Conservation (phyloP, 257 asterid genomes). For the Solanum commersonii region DNA sequence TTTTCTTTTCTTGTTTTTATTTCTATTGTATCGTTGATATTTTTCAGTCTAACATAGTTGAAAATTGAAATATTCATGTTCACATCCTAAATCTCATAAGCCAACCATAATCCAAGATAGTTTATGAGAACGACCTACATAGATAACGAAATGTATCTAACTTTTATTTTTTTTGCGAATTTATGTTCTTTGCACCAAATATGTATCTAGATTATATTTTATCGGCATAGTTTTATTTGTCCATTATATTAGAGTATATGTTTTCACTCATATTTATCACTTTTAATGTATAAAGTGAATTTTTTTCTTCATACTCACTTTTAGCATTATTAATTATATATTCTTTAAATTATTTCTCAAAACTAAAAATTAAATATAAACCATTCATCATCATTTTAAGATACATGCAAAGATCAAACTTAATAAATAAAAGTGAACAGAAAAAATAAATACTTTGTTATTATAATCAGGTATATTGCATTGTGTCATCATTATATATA, state of each 20-base stretch:
- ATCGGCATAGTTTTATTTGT: not conserved
- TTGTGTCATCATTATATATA: not conserved
- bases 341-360: too few relatives aligned
- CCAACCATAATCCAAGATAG: not conserved
- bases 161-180: not conserved
- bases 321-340: too few relatives aligned
- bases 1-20: not conserved
- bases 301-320: too few relatives aligned
- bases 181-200: not conserved
- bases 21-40: not conserved
- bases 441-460: not conserved
- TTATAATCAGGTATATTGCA: not conserved
- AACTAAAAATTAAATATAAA: too few relatives aligned
- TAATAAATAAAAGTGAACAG: too few relatives aligned
- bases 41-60: not conserved
- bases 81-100: not conserved
- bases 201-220: not conserved
- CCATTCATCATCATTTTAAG: not conserved
- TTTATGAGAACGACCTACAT: not conserved
- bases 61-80: not conserved
- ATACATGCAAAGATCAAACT: not conserved
- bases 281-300: too few relatives aligned
- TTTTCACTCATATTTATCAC: not conserved
- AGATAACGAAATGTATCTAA: not conserved
- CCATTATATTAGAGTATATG: not conserved